phyloP scores from a whole-genome alignment of 805 yeast genomes.

The Myxozyma mucilagina region DNA sequence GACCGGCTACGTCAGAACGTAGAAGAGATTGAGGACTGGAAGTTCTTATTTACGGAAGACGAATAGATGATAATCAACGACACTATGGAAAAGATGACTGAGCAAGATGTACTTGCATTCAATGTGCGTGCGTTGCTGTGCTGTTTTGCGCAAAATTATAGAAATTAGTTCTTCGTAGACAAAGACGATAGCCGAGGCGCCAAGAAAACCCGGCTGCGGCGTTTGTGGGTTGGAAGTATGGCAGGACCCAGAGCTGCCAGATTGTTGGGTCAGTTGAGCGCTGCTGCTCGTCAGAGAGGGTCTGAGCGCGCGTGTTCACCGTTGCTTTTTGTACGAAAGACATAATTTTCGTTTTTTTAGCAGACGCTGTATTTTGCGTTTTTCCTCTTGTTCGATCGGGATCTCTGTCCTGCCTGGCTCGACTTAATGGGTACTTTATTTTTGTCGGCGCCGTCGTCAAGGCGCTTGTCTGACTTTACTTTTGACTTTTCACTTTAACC shows the following conservation, averaged over 20 bases:
- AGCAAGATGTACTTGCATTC: too few species aligned
- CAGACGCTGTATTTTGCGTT: too few species aligned
- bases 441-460: background rate
- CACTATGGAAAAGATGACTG: too few species aligned
- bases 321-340: constrained; percentile 1
- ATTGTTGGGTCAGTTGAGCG: background rate
- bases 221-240: background rate
- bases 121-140: background rate
- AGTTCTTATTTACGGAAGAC: constrained; percentile 37
- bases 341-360: background rate
- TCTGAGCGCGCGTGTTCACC: background rate
- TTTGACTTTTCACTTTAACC: background rate
- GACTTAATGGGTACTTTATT: background rate
- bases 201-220: background rate
- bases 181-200: background rate
- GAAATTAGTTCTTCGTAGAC: background rate
- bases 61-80: background rate
- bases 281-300: background rate
- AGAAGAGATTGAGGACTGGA: constrained; percentile 45
- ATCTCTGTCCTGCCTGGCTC: constrained; percentile 1
- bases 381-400: constrained; percentile 14
- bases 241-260: background rate
- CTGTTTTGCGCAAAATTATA: background rate
- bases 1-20: constrained; percentile 38
- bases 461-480: background rate